These are phyloP conservation scores for Leptodontidium sp. DNA, from an alignment of 2,329 filamentous ascomycete species.

Conservation along the genomic window DNA sequence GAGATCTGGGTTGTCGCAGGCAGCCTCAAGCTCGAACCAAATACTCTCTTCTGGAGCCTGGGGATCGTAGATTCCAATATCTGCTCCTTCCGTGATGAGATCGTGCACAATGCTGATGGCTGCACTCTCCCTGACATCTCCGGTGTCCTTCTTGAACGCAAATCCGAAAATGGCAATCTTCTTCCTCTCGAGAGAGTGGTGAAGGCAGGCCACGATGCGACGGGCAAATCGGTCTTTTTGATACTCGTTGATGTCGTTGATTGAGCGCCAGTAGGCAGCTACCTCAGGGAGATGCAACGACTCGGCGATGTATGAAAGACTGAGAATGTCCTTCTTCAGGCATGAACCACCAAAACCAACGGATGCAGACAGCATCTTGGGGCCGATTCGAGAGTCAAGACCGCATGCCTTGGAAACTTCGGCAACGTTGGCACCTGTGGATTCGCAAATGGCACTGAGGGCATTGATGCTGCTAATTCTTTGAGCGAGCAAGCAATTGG, in stretches of 20 bases:
- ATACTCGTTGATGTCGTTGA: constrained; percentile 79
- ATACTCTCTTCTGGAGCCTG: constrained; percentile 19
- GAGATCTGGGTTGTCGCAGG: background rate
- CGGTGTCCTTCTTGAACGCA: constrained; percentile 82
- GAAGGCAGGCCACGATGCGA: constrained; percentile 70
- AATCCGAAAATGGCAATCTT: constrained; percentile 77
- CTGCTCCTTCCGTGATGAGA: constrained; percentile 21
- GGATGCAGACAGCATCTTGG: constrained; percentile 75
- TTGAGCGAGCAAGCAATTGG: no score
- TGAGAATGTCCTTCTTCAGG: constrained; percentile 82
- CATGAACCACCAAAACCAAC: constrained; percentile 83
- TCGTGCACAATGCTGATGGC: constrained; percentile 19
- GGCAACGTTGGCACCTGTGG: no score
- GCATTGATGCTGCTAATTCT: no score
- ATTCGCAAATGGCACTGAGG: no score
- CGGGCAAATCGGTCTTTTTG: constrained; percentile 73
- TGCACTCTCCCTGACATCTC: constrained; percentile 64
- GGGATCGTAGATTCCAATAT: constrained; percentile 20
- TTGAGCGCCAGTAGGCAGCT: constrained; percentile 76
- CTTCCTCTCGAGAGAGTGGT: constrained; percentile 73
- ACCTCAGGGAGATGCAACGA: constrained; percentile 74
- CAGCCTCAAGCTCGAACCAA: constrained; percentile 20
- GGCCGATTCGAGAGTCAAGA: constrained; percentile 51
- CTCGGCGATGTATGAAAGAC: constrained; percentile 75
- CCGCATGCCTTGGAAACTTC: no score